These are phyloP conservation scores for Verbena officinalis DNA, from an alignment of 257 asterid species.

Conservation along the genomic window DNA sequence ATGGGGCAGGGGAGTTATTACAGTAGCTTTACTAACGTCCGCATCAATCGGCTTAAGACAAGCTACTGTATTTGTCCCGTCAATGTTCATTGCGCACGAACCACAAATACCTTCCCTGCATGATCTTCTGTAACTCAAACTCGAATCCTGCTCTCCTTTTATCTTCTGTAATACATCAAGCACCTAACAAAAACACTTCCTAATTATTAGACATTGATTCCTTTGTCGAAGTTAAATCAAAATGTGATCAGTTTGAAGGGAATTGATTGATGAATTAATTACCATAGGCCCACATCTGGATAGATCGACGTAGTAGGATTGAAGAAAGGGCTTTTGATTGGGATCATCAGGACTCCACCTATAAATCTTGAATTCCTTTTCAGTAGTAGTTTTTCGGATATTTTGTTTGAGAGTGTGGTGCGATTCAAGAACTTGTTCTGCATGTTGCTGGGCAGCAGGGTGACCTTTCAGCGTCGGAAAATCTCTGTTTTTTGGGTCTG, in stretches of 20 bases:
- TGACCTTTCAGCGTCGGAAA: conserved; percentile 59
- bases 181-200: conserved; percentile 42
- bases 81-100: conserved; percentile 80
- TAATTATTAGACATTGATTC: background rate
- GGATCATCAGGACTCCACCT: conserved; percentile 72
- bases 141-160: conserved; percentile 60
- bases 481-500: conserved; percentile 17
- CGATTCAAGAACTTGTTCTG: conserved; percentile 45
- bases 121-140: conserved; percentile 66
- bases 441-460: conserved; percentile 59
- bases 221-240: too few relatives aligned
- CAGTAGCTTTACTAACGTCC: conserved; percentile 44
- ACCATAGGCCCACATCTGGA: conserved; percentile 81
- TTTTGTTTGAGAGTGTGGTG: conserved; percentile 27
- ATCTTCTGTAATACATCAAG: conserved; percentile 74
- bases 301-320: conserved; percentile 60
- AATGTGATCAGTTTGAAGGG: too few relatives aligned
- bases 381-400: background rate
- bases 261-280: background rate
- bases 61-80: conserved; percentile 76
- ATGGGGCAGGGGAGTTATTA: conserved; percentile 77
- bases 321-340: conserved; percentile 57
- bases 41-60: conserved; percentile 71
- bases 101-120: conserved; percentile 86
- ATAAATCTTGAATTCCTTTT: conserved; percentile 72